Base-by-base conservation (phyloP, 139 green algal genomes). In the Closterium sp. region DNA sequence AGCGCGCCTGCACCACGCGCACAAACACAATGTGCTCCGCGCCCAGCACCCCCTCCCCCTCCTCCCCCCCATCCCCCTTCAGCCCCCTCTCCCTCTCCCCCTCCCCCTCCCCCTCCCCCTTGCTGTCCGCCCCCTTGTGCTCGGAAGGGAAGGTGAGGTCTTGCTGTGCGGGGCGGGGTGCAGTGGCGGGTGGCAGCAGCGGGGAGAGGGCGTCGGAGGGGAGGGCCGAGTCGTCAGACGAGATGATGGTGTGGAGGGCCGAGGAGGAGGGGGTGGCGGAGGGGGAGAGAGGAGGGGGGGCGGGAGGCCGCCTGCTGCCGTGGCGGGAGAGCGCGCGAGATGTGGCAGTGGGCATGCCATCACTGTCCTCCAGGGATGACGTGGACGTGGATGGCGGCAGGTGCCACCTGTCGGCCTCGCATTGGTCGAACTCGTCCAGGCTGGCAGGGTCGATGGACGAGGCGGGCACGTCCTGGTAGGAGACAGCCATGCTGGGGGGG, bases 11-110 rank as follows among this genome's bases (percentile, higher is more conserved):
- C 89, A 92, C 25, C 87, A 92, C 32, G 0, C 66, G 87, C 87
- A 92, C 89, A 92, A 91, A 91, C 32, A 91, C n/a, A 87, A 85
- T 85, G 2, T 89, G 34, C 34, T 85, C 88, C 32, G 33, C n/a
- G 32, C 30, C 88, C 32, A 91, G 25, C 21, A 91, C 7, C 25
- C 30, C 88, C 25, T 91, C 55, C 16, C 25, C 55, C 55, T 76
- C 55, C n/a, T n/a, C n/a, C n/a, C n/a, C n/a, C n/a, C n/a, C n/a
- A n/a, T n/a, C n/a, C n/a, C n/a, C n/a, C n/a, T n/a, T n/a, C n/a
- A n/a, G n/a, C n/a, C n/a, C n/a, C n/a, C n/a, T n/a, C n/a, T n/a
- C n/a, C n/a, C n/a, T n/a, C n/a, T n/a, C n/a, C n/a, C n/a, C n/a
- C n/a, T n/a, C n/a, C n/a, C n/a, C n/a, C n/a, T n/a, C n/a, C n/a